Conservation (phyloP, 2,329 filamentous ascomycete species). For the Aspergillus pseudoglaucus region DNA sequence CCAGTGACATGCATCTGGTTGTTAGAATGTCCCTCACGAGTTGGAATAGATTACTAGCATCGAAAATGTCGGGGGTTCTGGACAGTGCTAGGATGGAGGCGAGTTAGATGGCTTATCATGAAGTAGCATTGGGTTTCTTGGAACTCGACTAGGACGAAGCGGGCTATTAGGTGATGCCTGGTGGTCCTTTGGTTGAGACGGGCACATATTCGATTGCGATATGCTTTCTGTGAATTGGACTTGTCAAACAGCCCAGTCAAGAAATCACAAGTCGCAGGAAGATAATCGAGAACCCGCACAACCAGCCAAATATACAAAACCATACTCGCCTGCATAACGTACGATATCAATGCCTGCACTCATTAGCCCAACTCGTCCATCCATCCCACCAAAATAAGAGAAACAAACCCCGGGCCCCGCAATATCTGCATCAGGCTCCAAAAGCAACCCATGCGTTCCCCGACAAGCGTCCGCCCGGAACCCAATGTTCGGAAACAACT, state of each 20-base stretch:
- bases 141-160: constrained; percentile 7
- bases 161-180: constrained; percentile 1
- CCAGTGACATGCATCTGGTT: background rate
- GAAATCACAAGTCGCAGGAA: background rate
- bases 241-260: background rate
- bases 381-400: too few species aligned
- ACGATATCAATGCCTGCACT: background rate
- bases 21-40: background rate
- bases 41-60: background rate
- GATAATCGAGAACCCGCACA: background rate
- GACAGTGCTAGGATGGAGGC: background rate
- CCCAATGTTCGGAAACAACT: too few species aligned
- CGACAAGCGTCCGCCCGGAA: too few species aligned
- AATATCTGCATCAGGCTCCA: too few species aligned
- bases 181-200: background rate
- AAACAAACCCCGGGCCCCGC: too few species aligned
- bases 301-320: background rate
- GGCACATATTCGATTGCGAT: background rate
- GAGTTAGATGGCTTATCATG: constrained; percentile 3
- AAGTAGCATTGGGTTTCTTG: constrained; percentile 7
- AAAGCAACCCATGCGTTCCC: too few species aligned
- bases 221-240: background rate
- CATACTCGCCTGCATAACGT: background rate
- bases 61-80: background rate
- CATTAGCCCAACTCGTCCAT: too few species aligned